Conservation (phyloP, 176 grass and related monocot genomes). For the Oryza glaberrima region DNA sequence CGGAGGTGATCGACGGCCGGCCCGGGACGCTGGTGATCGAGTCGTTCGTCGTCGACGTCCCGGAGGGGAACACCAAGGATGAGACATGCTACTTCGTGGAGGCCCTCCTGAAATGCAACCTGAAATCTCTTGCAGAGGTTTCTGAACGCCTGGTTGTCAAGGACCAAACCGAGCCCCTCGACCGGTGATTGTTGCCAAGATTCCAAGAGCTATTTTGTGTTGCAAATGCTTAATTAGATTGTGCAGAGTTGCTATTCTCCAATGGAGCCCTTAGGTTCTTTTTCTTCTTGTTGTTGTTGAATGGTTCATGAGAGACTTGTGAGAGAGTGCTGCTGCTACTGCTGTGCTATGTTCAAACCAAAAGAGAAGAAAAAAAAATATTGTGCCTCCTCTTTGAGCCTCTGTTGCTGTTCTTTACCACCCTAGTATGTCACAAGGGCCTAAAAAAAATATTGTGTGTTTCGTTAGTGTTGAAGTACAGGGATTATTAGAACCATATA, state of each 20-base stretch:
- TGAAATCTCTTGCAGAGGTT: constrained; percentile 86
- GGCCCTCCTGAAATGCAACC: constrained; percentile 93
- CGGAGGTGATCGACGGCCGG: constrained; percentile 79
- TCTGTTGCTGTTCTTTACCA: constrained; percentile 34
- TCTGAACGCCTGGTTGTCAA: constrained; percentile 70
- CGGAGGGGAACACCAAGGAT: constrained; percentile 86
- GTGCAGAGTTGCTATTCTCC: constrained; percentile 47
- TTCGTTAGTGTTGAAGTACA: constrained; percentile 44
- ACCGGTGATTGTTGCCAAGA: constrained; percentile 34
- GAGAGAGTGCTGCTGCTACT: constrained; percentile 28
- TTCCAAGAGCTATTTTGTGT: background rate
- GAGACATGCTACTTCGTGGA: constrained; percentile 95
- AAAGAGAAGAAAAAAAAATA: background rate
- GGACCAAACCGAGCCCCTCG: constrained; percentile 66
- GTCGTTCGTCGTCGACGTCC: constrained; percentile 87
- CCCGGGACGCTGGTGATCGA: constrained; percentile 85
- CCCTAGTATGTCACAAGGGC: constrained; percentile 1
- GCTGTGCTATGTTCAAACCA: constrained; percentile 32
- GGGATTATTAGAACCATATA: constrained; percentile 14
- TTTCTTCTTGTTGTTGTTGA: background rate
- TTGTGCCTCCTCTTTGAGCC: constrained; percentile 21
- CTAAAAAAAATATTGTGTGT: background rate
- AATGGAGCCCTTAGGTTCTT: constrained; percentile 47
- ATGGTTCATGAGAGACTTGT: constrained; percentile 40
- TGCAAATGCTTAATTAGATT: constrained; percentile 15